These are phyloP conservation scores for Boletus sp. DNA, from an alignment of 1,284 basidiomycete genomes.

Conservation along the genomic window DNA sequence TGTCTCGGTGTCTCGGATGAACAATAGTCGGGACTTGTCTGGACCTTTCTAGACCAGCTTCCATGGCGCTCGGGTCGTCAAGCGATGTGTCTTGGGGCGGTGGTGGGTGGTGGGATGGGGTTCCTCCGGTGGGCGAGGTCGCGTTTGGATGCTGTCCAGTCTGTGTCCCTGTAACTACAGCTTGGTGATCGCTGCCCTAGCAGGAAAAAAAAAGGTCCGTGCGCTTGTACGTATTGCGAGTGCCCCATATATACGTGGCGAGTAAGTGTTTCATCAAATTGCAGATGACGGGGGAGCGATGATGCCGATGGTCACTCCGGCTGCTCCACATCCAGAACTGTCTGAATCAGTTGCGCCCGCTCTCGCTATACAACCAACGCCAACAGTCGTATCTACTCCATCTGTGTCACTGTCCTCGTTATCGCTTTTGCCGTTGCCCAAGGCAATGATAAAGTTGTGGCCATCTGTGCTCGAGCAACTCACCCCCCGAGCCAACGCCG, in stretches of 20 bases:
- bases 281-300: constrained; percentile 20
- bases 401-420: constrained; percentile 23
- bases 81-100: constrained; percentile 48
- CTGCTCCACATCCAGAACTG: constrained; percentile 17
- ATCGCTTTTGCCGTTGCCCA: constrained; percentile 22
- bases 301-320: background rate
- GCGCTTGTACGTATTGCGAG: constrained; percentile 9
- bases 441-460: constrained; percentile 66
- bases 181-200: background rate
- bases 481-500: constrained; percentile 60
- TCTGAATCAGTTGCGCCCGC: constrained; percentile 11
- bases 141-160: constrained; percentile 31
- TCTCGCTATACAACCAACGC: constrained; percentile 15
- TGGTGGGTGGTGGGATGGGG: constrained; percentile 52
- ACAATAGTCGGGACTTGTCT: constrained; percentile 7
- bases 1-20: no score
- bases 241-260: background rate
- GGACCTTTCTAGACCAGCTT: constrained; percentile 50
- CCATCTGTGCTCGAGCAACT: constrained; percentile 63
- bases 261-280: constrained; percentile 6
- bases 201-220: constrained; percentile 1
- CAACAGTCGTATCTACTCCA: background rate
- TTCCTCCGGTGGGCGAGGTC: constrained; percentile 46
- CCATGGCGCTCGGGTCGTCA: constrained; percentile 49
- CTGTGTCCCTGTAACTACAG: constrained; percentile 5